Base-by-base conservation (phyloP, 768 basidiomycete genomes). In the Suillus decipiens region DNA sequence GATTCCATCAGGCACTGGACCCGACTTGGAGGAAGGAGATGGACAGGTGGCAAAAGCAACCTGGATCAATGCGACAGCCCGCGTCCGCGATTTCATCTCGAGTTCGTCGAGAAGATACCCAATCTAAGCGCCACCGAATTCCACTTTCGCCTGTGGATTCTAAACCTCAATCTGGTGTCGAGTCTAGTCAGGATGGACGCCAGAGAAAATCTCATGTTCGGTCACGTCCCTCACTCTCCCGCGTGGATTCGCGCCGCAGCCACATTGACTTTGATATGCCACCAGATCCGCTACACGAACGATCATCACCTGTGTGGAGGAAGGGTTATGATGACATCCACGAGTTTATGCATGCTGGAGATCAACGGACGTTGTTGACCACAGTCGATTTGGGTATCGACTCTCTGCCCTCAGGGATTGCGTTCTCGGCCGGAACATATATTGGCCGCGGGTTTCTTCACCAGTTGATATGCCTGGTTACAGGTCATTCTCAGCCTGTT, bases 361-460 rank as follows among this genome's bases (percentile, higher is more conserved):
- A 60, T 42, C 61, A 60, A 59, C 56, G 61, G 36, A 62, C 39
- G 10, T 60, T 57, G 36, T 28, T 57, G 17, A 41, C 42, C 63
- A 51, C 61, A 34, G 42, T 63, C 28, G 86, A 93, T 74, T 82
- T 86, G 67, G 78, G 79, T 34, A 80, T 92, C 14, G 71, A 72
- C 4, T 74, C 76, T 36, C 73, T 91, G 7, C 79, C 77, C 28
- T 77, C 82, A 3, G 88, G 86, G 3, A 73, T 83, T 41, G 78
- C 79, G 41, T 88, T 93, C 66, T 71, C 69, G 1, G 43, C 74
- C 2, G 75, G 78, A 10, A 84, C 87, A 7, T 89, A 86, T 65
- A 80, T 88, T 50, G 83, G 81, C 9, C 86, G 79, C 62, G 89
- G 90, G 0, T 78, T 81, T 69, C 82, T 95, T 19, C 72, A 80